Evolutionary conservation across 2,329 filamentous ascomycete genomes (phyloP), one percentile per base, ranked within the genome.

Genomic region (Teratosphaeria pseudoeucalypti): DNA sequence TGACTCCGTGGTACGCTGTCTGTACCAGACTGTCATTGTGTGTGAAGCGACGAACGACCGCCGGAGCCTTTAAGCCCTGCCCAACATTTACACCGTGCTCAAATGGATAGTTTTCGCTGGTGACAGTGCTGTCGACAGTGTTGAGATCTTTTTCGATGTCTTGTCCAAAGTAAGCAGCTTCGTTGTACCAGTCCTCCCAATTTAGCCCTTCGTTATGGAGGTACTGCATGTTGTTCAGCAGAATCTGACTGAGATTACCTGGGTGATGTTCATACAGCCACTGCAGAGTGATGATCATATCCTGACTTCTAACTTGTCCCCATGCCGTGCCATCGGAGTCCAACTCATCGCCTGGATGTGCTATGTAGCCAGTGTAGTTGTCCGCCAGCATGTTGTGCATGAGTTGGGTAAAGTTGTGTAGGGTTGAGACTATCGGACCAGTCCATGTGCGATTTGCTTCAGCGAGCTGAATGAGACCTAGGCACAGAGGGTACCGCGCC

Each of bases 301-400:
- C 78, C 16, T 74, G 71, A 32, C 70, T 70, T 34, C 77, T 66
- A 12, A 74, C 72, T 34, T 70, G 66, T 34, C 72, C 72, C 75
- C 76, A 78, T 39, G 70, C 67, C 19, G 56, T 43, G 37, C 66
- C 64, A 19, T 57, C 61, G 37, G 71, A 68, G 58, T 77, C 74
- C 29, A 80, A 76, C 12, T 73, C 66, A 59, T 79, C 60, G 2
- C 74, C 74, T 1, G 71, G 65, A 34, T 78, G 77, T 56, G 73
- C 73, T 16, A 80, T 69, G 57, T 81, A 77, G 0, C 82, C 82
- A 1, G 76, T 76, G 53, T 77, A 78, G 63, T 82, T 77, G 59
- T 83, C 68, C 58, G 74, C 71, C 19, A 85, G 74, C 82, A 85
- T 85, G 34, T 68, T 69, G 62, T 84, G 75, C 65, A 79, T 78